Conservation (phyloP, 73 alveolate genomes). For the Uronychia setigera region DNA sequence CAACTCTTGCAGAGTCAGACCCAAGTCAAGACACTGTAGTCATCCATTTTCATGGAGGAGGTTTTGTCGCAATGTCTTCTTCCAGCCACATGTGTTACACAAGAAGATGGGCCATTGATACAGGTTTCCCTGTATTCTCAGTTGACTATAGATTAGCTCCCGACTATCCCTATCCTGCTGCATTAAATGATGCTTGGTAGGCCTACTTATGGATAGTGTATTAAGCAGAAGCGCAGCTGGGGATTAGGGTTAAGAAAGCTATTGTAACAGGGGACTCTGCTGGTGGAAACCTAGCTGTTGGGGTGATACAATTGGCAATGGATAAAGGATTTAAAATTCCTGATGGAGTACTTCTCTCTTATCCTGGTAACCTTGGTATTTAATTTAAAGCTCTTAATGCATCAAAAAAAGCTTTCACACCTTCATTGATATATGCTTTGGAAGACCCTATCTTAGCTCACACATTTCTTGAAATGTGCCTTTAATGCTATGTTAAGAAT, state of each 20-base stretch:
- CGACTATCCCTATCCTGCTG: constrained; percentile 89
- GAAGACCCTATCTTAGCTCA: constrained; percentile 77
- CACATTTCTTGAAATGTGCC: constrained; percentile 68
- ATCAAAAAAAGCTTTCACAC: constrained; percentile 62
- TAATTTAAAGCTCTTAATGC: constrained; percentile 57
- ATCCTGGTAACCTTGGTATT: constrained; percentile 59
- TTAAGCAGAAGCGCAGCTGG: constrained; percentile 70
- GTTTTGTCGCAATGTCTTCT: constrained; percentile 95
- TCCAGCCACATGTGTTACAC: constrained; percentile 91
- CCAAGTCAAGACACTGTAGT: constrained; percentile 33
- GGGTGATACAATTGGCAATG: constrained; percentile 66
- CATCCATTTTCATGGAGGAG: constrained; percentile 98
- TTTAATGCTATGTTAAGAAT: constrained; percentile 69
- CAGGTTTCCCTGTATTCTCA: constrained; percentile 88
- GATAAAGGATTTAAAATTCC: constrained; percentile 73
- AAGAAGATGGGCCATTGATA: constrained; percentile 86
- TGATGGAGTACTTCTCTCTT: constrained; percentile 74
- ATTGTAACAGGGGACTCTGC: constrained; percentile 78
- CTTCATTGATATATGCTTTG: constrained; percentile 65
- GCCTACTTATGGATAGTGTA: constrained; percentile 89
- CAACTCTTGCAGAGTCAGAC: background rate
- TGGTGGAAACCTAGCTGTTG: constrained; percentile 66
- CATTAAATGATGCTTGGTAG: constrained; percentile 95
- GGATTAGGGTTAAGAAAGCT: constrained; percentile 64
- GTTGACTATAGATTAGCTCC: constrained; percentile 97